phyloP scores from a whole-genome alignment of 179 eudicot genomes.

The Camellia oleifera region DNA sequence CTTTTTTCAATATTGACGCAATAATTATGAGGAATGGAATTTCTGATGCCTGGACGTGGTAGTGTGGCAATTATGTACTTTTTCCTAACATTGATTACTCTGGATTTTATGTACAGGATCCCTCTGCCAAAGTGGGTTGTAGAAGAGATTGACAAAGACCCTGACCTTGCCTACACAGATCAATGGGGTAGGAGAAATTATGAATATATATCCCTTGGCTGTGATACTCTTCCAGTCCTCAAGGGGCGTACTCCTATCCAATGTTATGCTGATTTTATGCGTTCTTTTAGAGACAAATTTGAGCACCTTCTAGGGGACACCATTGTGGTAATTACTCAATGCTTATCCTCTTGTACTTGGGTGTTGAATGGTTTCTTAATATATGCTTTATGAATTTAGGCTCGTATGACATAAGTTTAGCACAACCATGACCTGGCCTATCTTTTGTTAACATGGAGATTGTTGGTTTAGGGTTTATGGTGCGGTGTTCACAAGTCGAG shows the following conservation, averaged over 20 bases:
- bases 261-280: conserved; percentile 87
- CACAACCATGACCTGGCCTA: too few relatives aligned
- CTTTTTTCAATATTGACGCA: too few relatives aligned
- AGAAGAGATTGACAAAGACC: conserved; percentile 79
- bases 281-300: conserved; percentile 69
- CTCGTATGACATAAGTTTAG: too few relatives aligned
- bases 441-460: too few relatives aligned
- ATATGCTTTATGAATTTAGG: neutral
- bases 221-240: conserved; percentile 74
- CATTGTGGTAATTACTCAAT: conserved; percentile 55
- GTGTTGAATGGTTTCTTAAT: neutral
- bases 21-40: too few relatives aligned
- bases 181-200: conserved; percentile 93
- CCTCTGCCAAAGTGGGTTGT: conserved; percentile 91
- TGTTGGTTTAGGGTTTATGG: too few relatives aligned
- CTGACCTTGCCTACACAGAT: conserved; percentile 86
- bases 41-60: too few relatives aligned
- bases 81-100: neutral
- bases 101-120: conserved; percentile 40
- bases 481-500: too few relatives aligned
- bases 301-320: conserved; percentile 79
- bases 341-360: neutral
- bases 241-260: conserved; percentile 90
- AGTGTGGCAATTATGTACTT: neutral
- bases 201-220: conserved; percentile 82